Percentiles rank a stretch among this genome's conserved stretches.
Evolutionary conservation across 2,329 filamentous ascomycete species (phyloP).

Genomic region (Talaromyces sp.): DNA sequence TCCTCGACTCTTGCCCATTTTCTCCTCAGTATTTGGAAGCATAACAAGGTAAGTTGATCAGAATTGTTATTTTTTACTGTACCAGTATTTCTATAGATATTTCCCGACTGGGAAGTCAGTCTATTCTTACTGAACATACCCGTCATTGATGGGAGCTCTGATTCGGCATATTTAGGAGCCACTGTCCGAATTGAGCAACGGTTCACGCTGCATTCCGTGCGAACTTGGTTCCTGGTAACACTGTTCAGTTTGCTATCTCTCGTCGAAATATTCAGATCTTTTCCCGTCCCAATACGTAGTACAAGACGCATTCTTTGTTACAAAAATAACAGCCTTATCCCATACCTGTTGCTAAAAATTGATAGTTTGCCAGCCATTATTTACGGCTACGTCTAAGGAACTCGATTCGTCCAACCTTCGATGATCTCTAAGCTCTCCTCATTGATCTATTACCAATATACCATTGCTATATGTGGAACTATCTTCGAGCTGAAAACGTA

Average conservation of each 20-base stretch:
- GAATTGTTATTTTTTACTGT: not conserved
- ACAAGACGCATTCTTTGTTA: not conserved
- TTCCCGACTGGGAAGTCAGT: not conserved
- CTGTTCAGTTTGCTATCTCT: not conserved
- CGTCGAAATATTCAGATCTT: not conserved
- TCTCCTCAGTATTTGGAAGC: not conserved
- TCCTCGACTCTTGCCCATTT: slow-evolving; percentile 1
- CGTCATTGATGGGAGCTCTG: not conserved
- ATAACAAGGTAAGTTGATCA: not conserved
- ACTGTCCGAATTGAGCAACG: not conserved
- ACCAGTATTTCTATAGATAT: not conserved
- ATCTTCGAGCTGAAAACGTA: not conserved
- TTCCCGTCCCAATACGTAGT: not conserved
- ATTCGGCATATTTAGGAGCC: not conserved
- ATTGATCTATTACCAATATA: not conserved
- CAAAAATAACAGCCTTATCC: not conserved
- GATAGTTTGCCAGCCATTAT: not conserved
- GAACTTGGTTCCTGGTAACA: not conserved
- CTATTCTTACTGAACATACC: not conserved
- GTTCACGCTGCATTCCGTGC: not conserved
- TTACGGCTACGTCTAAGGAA: slow-evolving; percentile 1
- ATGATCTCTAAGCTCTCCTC: not conserved
- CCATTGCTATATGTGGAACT: not conserved
- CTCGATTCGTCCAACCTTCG: not conserved
- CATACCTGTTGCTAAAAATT: not conserved